Evolutionary conservation across 2,329 filamentous ascomycete genomes (phyloP).

Genomic region (Talaromyces marneffei): DNA sequence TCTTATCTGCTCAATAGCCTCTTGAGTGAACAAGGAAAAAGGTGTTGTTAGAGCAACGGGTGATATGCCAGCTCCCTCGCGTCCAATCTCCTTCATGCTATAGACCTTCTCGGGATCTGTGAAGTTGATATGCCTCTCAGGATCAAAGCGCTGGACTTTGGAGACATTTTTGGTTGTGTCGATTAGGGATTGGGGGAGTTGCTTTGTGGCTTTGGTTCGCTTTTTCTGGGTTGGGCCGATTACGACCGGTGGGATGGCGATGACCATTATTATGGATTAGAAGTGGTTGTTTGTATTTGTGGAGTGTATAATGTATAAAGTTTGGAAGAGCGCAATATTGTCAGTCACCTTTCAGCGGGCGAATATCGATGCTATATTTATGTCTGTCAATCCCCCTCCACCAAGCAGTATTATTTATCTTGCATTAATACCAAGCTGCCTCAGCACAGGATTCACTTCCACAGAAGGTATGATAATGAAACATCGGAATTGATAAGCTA

Average conservation of each 20-base stretch:
- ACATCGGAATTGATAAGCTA: neutral
- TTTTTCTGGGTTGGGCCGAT: neutral
- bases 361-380: neutral
- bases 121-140: neutral
- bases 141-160: neutral
- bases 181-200: neutral
- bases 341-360: neutral
- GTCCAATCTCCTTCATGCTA: neutral
- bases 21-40: neutral
- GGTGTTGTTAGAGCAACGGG: neutral
- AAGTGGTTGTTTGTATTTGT: neutral
- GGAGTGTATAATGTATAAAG: neutral
- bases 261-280: neutral
- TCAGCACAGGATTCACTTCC: neutral
- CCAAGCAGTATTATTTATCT: too few species aligned
- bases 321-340: neutral
- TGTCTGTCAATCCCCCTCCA: neutral
- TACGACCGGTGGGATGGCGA: neutral
- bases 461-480: too few species aligned
- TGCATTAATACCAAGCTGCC: neutral
- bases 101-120: neutral
- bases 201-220: neutral
- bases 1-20: neutral
- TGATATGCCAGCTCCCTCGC: neutral
- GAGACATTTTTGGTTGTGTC: neutral